Evolutionary conservation across 2,329 filamentous ascomycete genomes (phyloP).

Genomic region (Xylariales sp.): DNA sequence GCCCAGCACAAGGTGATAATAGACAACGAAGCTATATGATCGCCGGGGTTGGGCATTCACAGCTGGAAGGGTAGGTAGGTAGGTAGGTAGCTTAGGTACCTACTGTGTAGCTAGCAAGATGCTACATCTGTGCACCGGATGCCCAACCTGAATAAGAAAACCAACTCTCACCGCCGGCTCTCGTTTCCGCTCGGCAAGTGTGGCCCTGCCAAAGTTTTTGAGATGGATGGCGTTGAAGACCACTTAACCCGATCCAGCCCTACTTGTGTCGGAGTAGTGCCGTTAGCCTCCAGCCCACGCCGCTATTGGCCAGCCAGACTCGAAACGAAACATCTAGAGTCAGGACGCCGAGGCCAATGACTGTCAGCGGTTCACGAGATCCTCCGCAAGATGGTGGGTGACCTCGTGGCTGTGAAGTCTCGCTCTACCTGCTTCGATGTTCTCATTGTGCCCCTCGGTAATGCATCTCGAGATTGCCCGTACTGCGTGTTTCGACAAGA

Average conservation of each 20-base stretch:
- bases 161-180: background rate
- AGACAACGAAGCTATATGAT: too few species aligned
- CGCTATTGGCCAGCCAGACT: background rate
- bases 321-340: constrained; percentile 8
- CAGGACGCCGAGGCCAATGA: constrained; percentile 7
- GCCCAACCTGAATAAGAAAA: background rate
- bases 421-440: too few species aligned
- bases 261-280: constrained; percentile 5
- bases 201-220: background rate
- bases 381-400: background rate
- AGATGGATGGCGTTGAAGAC: background rate
- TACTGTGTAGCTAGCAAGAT: too few species aligned
- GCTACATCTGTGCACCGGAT: background rate
- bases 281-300: background rate
- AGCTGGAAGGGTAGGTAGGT: too few species aligned
- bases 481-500: background rate
- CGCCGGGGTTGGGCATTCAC: too few species aligned
- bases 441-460: background rate
- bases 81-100: too few species aligned
- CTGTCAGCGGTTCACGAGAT: background rate
- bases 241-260: constrained; percentile 1
- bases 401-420: background rate
- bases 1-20: too few species aligned
- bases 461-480: background rate
- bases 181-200: background rate